phyloP scores from a whole-genome alignment of 73 alveolate genomes.

The Paramecium primaurelia region DNA sequence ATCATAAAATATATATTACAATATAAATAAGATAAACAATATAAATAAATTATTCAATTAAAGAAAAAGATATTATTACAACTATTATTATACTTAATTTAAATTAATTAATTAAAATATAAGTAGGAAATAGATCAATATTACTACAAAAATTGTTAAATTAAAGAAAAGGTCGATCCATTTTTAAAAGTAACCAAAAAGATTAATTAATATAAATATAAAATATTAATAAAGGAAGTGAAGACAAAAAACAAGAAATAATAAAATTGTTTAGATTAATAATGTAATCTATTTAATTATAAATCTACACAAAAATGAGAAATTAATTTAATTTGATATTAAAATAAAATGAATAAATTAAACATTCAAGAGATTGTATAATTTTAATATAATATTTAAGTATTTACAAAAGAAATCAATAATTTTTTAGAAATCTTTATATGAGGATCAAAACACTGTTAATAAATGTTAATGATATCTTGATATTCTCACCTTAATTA shows the following conservation, averaged over 20 bases:
- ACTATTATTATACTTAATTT: neutral
- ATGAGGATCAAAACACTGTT: neutral
- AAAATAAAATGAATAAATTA: too few species aligned
- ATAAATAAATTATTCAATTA: neutral
- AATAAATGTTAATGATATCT: neutral
- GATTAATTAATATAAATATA: neutral
- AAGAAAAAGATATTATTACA: neutral
- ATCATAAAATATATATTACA: too few species aligned
- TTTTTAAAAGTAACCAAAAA: neutral
- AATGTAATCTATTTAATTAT: neutral
- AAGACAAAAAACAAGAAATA: neutral
- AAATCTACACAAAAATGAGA: neutral
- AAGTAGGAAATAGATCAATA: neutral
- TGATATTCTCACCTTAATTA: neutral
- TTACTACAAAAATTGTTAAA: too few species aligned
- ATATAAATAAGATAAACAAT: too few species aligned
- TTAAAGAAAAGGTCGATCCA: neutral
- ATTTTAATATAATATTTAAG: neutral
- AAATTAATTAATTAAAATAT: too few species aligned
- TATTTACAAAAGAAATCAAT: neutral
- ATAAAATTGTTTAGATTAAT: neutral
- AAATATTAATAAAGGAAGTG: neutral
- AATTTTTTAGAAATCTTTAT: neutral
- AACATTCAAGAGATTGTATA: neutral
- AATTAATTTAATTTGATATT: too few species aligned